Base-by-base conservation (phyloP, 2,329 filamentous ascomycete species). In the Fusarium xyrophilum region DNA sequence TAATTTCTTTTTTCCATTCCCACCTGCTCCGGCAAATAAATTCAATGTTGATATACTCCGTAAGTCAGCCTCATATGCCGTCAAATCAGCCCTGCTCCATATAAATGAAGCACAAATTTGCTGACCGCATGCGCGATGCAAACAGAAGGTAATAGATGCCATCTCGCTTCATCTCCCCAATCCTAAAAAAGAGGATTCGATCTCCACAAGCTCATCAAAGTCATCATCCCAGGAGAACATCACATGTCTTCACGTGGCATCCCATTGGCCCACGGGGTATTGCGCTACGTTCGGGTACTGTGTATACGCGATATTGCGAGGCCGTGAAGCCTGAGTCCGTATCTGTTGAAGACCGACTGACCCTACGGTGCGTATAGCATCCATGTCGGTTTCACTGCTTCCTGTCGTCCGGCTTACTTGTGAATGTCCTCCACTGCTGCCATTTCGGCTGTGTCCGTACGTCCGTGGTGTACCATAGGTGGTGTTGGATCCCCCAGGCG, bases 391-490 rank as follows among this genome's bases (percentile, higher is more conserved):
- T 48, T 77, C 76, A 42, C 73, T 77, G 59, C 76, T 77, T 28
- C 69, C 70, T 42, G 76, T 79, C 21, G 72, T 74, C 19, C 74
- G 73, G 59, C 77, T 79, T 21, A 73, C 73, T 53, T 77, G 76
- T n/a, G 78, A 80, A 60, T 78, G 73, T 12, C 72, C 76, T 25
- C 77, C 77, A 43, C 78, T 79, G 61, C 77, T 79, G 53, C 70
- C 74, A 36, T 74, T 75, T 25, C 77, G 75, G 25, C 73, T 74
- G 56, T 78, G 77, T 28, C 68, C 67, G 46, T 72, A 70, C 36
- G 69, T 68, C 36, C 74, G 64, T 38, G 73, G 72, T 42, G 76
- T 74, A 23, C 74, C 73, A 47, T 79, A 76, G 28, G 75, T 76
- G 38, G 78, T 70, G 42, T 73, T 76, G 23, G 74, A 57, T 27